Base-by-base conservation (phyloP, 2,329 filamentous ascomycete species). In the Cyphellophora europaea region DNA sequence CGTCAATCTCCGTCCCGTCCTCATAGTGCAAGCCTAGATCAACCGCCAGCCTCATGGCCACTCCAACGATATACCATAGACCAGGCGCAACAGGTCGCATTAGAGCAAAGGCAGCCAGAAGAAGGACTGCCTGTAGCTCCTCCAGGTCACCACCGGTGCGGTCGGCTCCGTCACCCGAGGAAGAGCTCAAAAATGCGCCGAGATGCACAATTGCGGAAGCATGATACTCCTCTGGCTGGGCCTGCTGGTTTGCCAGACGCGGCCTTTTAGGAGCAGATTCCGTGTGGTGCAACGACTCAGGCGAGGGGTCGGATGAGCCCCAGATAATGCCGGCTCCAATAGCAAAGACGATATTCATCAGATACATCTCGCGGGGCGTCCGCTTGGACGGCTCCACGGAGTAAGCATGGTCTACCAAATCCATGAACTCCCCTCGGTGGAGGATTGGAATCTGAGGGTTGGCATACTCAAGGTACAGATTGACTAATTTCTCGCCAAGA, bases 1-100 rank as follows among this genome's bases (percentile, higher is more conserved):
- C 37, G 16, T 74, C 68, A 29, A 82, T 67, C 16, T 76, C 74
- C 21, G 76, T 78, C 14, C 84, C 86, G 48, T 95, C 89, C 57
- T 96, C 91, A 47, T 89, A 87, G 57, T 96, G 88, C 17, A 96
- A 66, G 6, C 91, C 91, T 2, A 96, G 69, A 55, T 96, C 91
- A 14, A 96, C 82, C 5, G 86, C 89, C 34, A 96, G 62, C 23
- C 91, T 79, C 41, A 93, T 82, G 5, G 89, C 89, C 28, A 95
- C 88, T 8, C 91, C 91, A 40, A 93, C 84, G 42, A 96, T 96
- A 59, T 96, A 96, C 89, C 89, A 96, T 29, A 96, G 65, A 11
- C 91, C 91, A 0, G 89, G 89, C 1, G 89, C 86, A 14, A 96
- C 87, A 2, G 91, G 91, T 36, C 89, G 74, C 43, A 96, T 69